Evolutionary conservation across 176 grass and related monocot genomes (phyloP).

Genomic region (Oryza coarctata): DNA sequence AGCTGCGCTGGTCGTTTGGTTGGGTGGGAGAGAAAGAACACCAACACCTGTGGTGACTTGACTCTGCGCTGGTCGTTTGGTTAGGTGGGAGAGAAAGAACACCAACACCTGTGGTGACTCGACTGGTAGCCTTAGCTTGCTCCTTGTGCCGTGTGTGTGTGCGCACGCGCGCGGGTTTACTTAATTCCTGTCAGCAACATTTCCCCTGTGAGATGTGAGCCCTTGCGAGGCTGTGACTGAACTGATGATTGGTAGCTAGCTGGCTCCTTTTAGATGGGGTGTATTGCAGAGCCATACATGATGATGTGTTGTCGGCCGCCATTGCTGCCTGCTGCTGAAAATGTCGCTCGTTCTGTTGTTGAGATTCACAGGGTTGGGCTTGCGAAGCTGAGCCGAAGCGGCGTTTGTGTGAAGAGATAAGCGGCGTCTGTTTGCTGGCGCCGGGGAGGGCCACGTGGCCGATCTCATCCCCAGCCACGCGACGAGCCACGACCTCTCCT

Average conservation of each 20-base stretch:
- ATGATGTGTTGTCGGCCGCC: background rate
- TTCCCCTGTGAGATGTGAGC: background rate
- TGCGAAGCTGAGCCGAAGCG: too few species aligned
- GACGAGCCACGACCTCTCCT: too few species aligned
- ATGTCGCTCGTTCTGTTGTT: too few species aligned
- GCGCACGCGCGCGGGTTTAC: too few species aligned
- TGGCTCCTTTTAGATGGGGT: background rate
- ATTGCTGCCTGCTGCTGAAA: background rate
- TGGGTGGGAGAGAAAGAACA: background rate
- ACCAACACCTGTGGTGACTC: background rate
- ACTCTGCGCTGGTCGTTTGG: background rate
- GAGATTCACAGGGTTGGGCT: too few species aligned
- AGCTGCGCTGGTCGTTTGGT: background rate
- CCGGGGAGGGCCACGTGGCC: conserved; percentile 19
- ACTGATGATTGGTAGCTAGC: conserved; percentile 16
- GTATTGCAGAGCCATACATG: background rate
- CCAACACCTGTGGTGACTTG: background rate
- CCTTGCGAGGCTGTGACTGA: background rate
- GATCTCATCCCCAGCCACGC: background rate
- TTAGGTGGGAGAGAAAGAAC: background rate
- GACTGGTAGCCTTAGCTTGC: background rate
- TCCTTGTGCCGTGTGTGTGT: background rate
- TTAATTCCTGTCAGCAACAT: background rate
- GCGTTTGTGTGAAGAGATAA: too few species aligned
- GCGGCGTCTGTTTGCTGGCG: background rate